Evolutionary conservation across 345 rosid genomes (phyloP), one percentile per base, ranked within the genome.

Genomic region (Populus davidiana): DNA sequence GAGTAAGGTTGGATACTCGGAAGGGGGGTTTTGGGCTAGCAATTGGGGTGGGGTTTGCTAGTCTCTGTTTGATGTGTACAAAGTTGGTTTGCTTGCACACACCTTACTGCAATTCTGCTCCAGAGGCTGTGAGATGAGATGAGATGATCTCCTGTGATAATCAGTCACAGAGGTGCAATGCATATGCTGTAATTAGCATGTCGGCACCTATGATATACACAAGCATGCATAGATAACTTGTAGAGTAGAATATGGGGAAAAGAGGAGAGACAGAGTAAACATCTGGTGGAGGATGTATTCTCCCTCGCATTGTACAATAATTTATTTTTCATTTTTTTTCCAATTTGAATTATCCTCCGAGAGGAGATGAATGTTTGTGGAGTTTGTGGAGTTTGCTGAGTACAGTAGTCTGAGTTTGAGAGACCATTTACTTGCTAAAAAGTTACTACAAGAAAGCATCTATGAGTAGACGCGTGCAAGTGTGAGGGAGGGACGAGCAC

Each of bases 71-170:
- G 52, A 91, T 87, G n/a, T 91, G 88, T 85, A 94, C 98, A 4
- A 92, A 88, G 86, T 78, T 96, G 56, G 97, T 94, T 64, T 96
- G 99, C 85, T 87, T 94, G 89, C 97, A 94, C 84, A 96, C 98
- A 3, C 92, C 98, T 36, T 96, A 94, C 78, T 96, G 99, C 86
- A 93, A 94, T 80, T 94, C 99, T 36, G 98, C 98, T 56, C 99
- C 99, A 1, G 98, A 96, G 85, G 99, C 98, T 71, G 97, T 96
- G 33, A 89, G 93, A 83, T 91, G 80, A 81, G 10, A 74, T 72
- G 80, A 81, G 10, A 74, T 72, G 77, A 70, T 67, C 10, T 17
- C 41, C 9, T 25, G 6, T 38, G 31, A 11, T 21, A 4, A 43
- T 18, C 2, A 5, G 18, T 54, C 4, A 1, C 10, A 21, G 23